These are phyloP conservation scores for Chamaecrista fasciculata DNA, from an alignment of 306 rosid genomes.

Conservation along the genomic window DNA sequence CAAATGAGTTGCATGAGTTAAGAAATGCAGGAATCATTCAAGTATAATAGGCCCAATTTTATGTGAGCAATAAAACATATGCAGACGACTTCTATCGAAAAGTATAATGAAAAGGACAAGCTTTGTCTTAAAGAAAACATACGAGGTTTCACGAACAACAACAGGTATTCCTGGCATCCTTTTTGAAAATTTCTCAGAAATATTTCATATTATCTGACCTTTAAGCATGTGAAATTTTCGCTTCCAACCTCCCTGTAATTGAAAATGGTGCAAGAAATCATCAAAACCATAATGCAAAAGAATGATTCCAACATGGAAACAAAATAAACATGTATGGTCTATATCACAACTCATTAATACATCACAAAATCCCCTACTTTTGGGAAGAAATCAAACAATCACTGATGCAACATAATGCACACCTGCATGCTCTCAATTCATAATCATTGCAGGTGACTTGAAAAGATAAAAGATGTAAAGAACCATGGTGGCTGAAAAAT, in stretches of 20 bases:
- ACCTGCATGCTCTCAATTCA: slow-evolving; percentile 6
- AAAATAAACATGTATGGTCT: slow-evolving; percentile 11
- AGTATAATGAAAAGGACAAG: neutral
- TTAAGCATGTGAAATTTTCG: neutral
- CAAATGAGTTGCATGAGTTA: neutral
- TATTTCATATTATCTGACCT: slow-evolving; percentile 23
- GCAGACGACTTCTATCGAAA: neutral
- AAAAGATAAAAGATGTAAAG: neutral
- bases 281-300: slow-evolving; percentile 21
- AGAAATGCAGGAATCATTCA: neutral
- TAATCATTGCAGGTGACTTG: neutral
- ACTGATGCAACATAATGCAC: neutral
- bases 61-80: neutral
- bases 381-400: neutral
- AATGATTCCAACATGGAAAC: neutral
- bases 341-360: slow-evolving; percentile 8
- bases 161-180: slow-evolving; percentile 49
- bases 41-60: neutral
- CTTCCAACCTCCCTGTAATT: slow-evolving; percentile 34
- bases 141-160: slow-evolving; percentile 42
- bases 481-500: neutral
- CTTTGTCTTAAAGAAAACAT: slow-evolving; percentile 29
- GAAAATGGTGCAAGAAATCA: slow-evolving; percentile 20
- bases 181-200: slow-evolving; percentile 19
- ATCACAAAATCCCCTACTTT: neutral